Conservation (phyloP, 2,329 filamentous ascomycete species). For the Aureobasidium sp. region DNA sequence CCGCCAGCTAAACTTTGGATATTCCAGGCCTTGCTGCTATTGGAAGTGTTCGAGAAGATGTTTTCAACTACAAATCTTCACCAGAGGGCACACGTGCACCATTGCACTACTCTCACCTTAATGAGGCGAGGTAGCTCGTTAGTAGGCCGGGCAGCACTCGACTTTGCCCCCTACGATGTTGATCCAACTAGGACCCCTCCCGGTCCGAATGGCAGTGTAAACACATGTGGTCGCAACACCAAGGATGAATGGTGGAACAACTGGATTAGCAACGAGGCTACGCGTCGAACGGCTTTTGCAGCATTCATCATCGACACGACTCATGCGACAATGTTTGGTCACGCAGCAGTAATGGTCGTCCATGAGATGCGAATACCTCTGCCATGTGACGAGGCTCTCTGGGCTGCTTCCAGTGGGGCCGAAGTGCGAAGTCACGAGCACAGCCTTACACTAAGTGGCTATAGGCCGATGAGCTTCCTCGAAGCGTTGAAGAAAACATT, state of each 20-base stretch:
- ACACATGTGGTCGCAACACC: conserved; percentile 46
- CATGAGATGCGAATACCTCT: conserved; percentile 88
- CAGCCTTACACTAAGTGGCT: conserved; percentile 67
- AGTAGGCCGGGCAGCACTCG: conserved; percentile 73
- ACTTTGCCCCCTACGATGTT: conserved; percentile 69
- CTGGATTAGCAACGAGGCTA: conserved; percentile 93
- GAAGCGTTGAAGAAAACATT: conserved; percentile 86
- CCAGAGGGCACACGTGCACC: conserved; percentile 91
- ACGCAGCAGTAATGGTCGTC: conserved; percentile 92
- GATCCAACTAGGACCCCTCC: conserved; percentile 38
- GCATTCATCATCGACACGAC: conserved; percentile 94
- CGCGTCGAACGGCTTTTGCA: conserved; percentile 78
- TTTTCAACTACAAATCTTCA: conserved; percentile 87
- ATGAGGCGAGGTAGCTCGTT: conserved; percentile 91
- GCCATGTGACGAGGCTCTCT: conserved; percentile 86
- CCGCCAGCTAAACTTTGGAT: conserved; percentile 94
- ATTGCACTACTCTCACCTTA: conserved; percentile 86
- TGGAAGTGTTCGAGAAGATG: conserved; percentile 97
- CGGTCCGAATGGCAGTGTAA: conserved; percentile 41
- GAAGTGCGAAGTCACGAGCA: conserved; percentile 81
- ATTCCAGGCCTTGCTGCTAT: conserved; percentile 79
- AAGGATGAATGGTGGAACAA: conserved; percentile 89
- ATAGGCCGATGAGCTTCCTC: conserved; percentile 78
- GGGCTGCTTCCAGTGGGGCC: conserved; percentile 79
- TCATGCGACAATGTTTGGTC: conserved; percentile 95